Percentiles rank a stretch among this genome's conserved stretches.
These are phyloP conservation scores for Globisporangium carolinianum DNA, from an alignment of 352 stramenopile species.

Conservation along the genomic window DNA sequence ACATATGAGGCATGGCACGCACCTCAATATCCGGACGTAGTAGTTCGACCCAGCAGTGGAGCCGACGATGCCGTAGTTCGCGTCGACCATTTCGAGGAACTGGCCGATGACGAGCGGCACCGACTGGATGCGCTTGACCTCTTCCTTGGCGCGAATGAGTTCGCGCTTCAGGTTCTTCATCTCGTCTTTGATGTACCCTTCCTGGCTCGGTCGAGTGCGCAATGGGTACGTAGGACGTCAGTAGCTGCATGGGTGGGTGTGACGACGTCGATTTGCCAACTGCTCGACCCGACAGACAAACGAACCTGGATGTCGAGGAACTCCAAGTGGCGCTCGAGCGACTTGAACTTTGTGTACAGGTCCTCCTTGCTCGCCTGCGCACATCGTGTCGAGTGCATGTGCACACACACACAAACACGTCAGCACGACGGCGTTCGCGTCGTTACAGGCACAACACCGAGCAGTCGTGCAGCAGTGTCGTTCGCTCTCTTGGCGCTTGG, in stretches of 20 bases:
- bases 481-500: too few relatives aligned
- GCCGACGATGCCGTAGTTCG: constrained; percentile 98
- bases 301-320: constrained; percentile 77
- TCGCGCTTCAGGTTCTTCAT: constrained; percentile 99
- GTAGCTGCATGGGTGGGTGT: background rate
- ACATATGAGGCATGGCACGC: background rate
- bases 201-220: constrained; percentile 28
- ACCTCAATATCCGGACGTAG: constrained; percentile 95
- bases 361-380: constrained; percentile 52
- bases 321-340: constrained; percentile 71
- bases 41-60: constrained; percentile 98
- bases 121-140: constrained; percentile 99
- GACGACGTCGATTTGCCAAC: background rate
- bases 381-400: background rate
- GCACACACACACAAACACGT: too few relatives aligned
- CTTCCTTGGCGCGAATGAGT: constrained; percentile 98
- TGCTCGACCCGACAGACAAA: background rate
- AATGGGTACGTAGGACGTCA: background rate
- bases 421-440: too few relatives aligned
- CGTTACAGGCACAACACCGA: too few relatives aligned
- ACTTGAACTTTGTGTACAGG: constrained; percentile 77
- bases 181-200: constrained; percentile 99
- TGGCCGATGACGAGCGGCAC: constrained; percentile 99
- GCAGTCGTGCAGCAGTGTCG: too few relatives aligned
- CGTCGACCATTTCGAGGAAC: constrained; percentile 99